phyloP scores from a whole-genome alignment of 164 flowering plant species.

The Chimonanthus praecox region DNA sequence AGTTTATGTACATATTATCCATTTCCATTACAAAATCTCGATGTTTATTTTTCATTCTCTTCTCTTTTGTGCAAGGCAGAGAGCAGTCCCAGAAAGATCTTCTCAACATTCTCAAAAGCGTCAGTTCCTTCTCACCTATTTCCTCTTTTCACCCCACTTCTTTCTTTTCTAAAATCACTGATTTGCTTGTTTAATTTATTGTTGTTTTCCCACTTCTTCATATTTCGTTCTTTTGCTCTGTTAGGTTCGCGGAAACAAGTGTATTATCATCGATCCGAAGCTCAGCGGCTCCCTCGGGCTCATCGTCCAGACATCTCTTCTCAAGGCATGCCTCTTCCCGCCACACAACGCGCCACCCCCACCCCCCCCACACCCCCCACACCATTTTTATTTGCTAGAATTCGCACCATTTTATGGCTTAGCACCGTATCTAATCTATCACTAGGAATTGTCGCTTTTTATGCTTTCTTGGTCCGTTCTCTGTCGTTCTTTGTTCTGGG shows the following conservation, averaged over 20 bases:
- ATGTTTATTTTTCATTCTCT: not conserved
- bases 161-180: not conserved
- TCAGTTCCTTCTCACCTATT: conserved; percentile 24
- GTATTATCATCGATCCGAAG: conserved; percentile 81
- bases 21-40: not conserved
- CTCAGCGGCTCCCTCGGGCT: conserved; percentile 85
- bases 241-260: conserved; percentile 85
- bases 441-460: not conserved
- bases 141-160: not conserved
- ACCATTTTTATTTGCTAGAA: not conserved
- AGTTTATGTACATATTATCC: not conserved
- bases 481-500: too few relatives aligned
- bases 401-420: not conserved
- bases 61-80: conserved; percentile 26
- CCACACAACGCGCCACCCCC: too few relatives aligned
- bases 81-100: conserved; percentile 92
- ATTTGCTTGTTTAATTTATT: not conserved
- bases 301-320: conserved; percentile 64
- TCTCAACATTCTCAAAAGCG: conserved; percentile 64
- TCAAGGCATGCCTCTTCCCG: conserved; percentile 39
- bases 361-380: not conserved
- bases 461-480: too few relatives aligned
- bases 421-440: not conserved
- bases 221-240: not conserved
- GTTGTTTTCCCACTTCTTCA: not conserved